Evolutionary conservation across 495 filamentous ascomycete genomes (phyloP).

Genomic region (Alectoria sarmentosa): DNA sequence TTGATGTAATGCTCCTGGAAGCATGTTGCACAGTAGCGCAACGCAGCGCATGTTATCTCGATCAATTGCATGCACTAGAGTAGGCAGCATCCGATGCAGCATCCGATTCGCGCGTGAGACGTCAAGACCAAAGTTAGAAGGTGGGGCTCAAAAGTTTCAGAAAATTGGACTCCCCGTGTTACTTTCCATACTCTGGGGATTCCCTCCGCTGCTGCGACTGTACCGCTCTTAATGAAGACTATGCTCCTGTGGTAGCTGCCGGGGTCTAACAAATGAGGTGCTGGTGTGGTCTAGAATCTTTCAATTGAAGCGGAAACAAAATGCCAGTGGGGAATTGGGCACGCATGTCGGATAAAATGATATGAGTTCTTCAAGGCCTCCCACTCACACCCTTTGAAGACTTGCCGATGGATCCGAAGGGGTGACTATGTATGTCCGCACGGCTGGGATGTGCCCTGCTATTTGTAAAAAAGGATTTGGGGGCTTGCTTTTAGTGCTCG

Average conservation of each 20-base stretch:
- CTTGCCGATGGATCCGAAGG: slow-evolving; percentile 5
- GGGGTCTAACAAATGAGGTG: not conserved
- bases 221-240: too few relatives aligned
- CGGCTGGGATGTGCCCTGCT: slow-evolving; percentile 14
- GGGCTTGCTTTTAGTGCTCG: slow-evolving; percentile 12
- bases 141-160: not conserved
- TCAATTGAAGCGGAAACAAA: not conserved
- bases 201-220: not conserved
- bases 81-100: not conserved
- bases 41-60: not conserved
- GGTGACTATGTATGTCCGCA: not conserved
- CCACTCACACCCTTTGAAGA: slow-evolving; percentile 6
- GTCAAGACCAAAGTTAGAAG: not conserved
- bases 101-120: slow-evolving; percentile 1
- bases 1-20: not conserved
- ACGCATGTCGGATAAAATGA: slow-evolving; percentile 1
- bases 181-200: not conserved
- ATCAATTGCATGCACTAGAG: not conserved
- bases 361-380: slow-evolving; percentile 2
- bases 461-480: slow-evolving; percentile 12
- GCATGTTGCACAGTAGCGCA: not conserved
- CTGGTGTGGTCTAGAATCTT: not conserved
- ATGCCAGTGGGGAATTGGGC: not conserved
- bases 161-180: not conserved
- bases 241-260: not conserved